Evolutionary conservation across 163 green algal species (phyloP).

Genomic region (Chlorella variabilis): DNA sequence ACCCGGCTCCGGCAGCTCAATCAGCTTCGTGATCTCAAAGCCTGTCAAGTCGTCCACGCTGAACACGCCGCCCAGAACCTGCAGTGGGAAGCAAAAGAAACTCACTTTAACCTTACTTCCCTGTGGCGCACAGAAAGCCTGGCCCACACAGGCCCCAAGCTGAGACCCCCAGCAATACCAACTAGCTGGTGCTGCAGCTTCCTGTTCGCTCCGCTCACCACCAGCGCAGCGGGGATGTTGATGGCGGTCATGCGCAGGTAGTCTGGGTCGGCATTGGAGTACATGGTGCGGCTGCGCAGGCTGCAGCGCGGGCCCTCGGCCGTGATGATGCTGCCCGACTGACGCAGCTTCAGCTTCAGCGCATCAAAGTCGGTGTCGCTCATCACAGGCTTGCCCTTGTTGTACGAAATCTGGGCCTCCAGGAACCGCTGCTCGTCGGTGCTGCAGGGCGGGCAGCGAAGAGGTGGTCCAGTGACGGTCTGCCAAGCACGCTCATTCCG

Average conservation of each 20-base stretch:
- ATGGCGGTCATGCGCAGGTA: constrained; percentile 93
- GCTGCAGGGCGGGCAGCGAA: constrained; percentile 23
- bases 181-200: no score
- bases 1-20: constrained; percentile 9
- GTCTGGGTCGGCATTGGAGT: constrained; percentile 84
- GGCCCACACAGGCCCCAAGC: no score
- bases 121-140: no score
- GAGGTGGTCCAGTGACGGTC: no score
- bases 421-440: constrained; percentile 88
- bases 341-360: constrained; percentile 85
- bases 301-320: constrained; percentile 88
- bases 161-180: no score
- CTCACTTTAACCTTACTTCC: no score
- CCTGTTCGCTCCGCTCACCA: constrained; percentile 60
- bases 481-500: no score
- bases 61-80: constrained; percentile 82
- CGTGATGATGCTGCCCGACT: constrained; percentile 68
- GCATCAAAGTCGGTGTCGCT: constrained; percentile 90
- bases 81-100: neutral
- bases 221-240: constrained; percentile 91
- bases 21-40: constrained; percentile 86
- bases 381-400: constrained; percentile 68
- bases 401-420: constrained; percentile 81
- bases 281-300: constrained; percentile 83
- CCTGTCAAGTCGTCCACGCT: constrained; percentile 89